These are phyloP conservation scores for Fremontodendron californicum DNA, from an alignment of 345 rosid genomes.

Conservation along the genomic window DNA sequence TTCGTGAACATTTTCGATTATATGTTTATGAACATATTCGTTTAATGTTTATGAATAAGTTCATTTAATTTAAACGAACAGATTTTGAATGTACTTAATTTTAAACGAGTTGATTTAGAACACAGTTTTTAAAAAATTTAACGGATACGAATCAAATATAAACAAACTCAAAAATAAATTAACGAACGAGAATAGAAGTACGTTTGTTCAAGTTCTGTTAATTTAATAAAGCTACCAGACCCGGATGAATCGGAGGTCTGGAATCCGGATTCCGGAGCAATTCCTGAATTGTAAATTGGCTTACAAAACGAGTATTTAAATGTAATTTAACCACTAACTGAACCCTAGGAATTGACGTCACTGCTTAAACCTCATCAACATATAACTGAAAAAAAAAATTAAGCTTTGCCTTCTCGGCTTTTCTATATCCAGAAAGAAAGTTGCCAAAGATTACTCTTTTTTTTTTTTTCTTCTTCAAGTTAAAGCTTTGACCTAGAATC, in stretches of 20 bases:
- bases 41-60: no score
- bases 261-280: not conserved
- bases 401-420: not conserved
- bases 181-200: no score
- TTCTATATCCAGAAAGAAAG: not conserved
- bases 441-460: not conserved
- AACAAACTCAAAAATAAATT: no score
- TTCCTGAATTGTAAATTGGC: not conserved
- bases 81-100: no score
- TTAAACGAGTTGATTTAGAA: no score
- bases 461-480: not conserved
- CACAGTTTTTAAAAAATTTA: no score
- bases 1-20: no score
- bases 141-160: no score
- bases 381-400: not conserved
- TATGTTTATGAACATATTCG: no score
- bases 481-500: not conserved
- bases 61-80: no score
- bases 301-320: not conserved
- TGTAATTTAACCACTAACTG: not conserved
- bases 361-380: not conserved
- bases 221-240: not conserved
- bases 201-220: no score
- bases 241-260: no score
- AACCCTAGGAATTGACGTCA: constrained; percentile 10